Evolutionary conservation across 768 basidiomycete genomes (phyloP), one percentile per base, ranked within the genome.

Genomic region (Macrolepiota albuminosa): DNA sequence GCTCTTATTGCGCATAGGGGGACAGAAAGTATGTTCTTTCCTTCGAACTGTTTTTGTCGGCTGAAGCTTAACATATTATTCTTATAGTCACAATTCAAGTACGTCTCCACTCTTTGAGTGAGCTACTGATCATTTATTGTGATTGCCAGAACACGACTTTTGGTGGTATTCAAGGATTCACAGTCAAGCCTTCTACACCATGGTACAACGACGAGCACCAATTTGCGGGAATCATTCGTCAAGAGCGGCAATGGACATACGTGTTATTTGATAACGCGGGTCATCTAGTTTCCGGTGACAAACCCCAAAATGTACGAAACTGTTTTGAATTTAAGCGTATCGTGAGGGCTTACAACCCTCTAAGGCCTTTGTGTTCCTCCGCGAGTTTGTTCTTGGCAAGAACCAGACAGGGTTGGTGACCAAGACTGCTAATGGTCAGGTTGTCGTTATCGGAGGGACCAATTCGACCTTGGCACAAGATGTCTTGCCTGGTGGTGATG

Each of bases 111-210:
- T 55, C 10, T 13, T 26, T 37, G 13, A 13, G 8, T 53, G 2
- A 18, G 46, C 21, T 31, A 33, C 39, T 31, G 52, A 54, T 58
- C 26, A 66, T 59, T 61, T 4, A 37, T 18, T 52, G 21, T 8
- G 21, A 21, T 34, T 60, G 57, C 0, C 54, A 89, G 86, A 91
- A 91, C 65, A 89, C 88, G 29, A 89, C 89, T 0, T 91, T 90
- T 63, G 88, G 87, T 29, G 89, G 87, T 6, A 84, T 85, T 46
- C 86, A 84, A 70, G 89, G 89, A 4, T 91, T 91, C 69, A 84
- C 85, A 4, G 76, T 82, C 50, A 77, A 80, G 59, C 89, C 89
- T 0, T 79, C 84, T 2, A 90, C 89, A 0, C 80, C 84, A 0
- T 91, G 88, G 87, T 73, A 71, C 56, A 83, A 84, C 54, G 85